Percentiles rank a stretch among this genome's conserved stretches.
phyloP scores from a whole-genome alignment of 306 rosid genomes.

The Hippophae tibetana region DNA sequence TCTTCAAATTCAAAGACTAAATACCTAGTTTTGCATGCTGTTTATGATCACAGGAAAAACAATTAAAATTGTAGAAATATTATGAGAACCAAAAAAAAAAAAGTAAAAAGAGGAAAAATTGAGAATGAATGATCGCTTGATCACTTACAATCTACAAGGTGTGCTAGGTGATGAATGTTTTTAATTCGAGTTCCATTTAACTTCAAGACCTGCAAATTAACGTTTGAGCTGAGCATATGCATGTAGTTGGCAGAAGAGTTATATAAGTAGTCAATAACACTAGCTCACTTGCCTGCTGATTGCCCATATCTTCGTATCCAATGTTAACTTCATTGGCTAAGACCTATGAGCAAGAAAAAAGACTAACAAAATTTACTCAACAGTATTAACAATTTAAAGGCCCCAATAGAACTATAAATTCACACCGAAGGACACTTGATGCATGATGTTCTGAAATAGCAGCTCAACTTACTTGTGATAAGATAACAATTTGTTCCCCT shows the following conservation, averaged over 20 bases:
- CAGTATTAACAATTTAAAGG: not conserved
- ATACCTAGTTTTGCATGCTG: slow-evolving; percentile 76
- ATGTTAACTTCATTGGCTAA: slow-evolving; percentile 83
- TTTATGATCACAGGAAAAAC: slow-evolving; percentile 17
- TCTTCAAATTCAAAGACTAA: slow-evolving; percentile 83
- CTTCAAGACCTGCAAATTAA: slow-evolving; percentile 62
- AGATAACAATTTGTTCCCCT: slow-evolving; percentile 86
- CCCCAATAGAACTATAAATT: not conserved
- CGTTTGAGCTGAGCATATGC: slow-evolving; percentile 1
- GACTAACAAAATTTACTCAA: slow-evolving; percentile 2
- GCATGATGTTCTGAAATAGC: slow-evolving; percentile 1
- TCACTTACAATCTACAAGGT: slow-evolving; percentile 78
- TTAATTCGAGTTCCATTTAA: slow-evolving; percentile 64
- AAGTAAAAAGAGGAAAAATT: slow-evolving; percentile 2
- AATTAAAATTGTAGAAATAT: slow-evolving; percentile 13
- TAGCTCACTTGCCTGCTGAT: slow-evolving; percentile 68
- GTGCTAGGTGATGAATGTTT: slow-evolving; percentile 82
- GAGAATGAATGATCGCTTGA: slow-evolving; percentile 5
- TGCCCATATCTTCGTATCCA: slow-evolving; percentile 92
- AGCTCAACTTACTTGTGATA: slow-evolving; percentile 71
- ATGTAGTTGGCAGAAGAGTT: slow-evolving; percentile 12
- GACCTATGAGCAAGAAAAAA: slow-evolving; percentile 36
- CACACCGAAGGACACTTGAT: not conserved
- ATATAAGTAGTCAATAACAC: not conserved
- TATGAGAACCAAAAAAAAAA: slow-evolving; percentile 5